Base-by-base conservation (phyloP, 768 basidiomycete species). In the Cyclocybe aegerita region DNA sequence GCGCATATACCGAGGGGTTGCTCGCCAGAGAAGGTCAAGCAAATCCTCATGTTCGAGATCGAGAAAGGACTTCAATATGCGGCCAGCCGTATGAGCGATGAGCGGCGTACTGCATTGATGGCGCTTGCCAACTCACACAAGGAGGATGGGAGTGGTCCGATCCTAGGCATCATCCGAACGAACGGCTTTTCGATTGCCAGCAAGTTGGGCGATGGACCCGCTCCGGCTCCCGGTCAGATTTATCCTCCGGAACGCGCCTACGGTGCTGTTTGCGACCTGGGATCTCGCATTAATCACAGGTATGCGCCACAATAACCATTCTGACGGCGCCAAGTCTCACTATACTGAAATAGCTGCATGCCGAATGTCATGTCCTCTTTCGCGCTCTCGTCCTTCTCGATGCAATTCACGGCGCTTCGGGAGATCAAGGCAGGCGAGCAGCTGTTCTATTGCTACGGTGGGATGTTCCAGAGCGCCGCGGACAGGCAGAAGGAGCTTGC, bases 241-340 rank as follows among this genome's bases (percentile, higher is more conserved):
- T 23, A 23, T 5, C 23, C 23, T 23, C 23, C 23, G 23, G 23
- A 37, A 37, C 36, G 56, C 4, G 49, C 49, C 41, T 68, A 70
- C 49, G 53, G 52, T 11, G 67, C 59, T 9, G 59, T 65, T 3
- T 68, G 61, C 51, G 63, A 62, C 9, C 49, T 56, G 6, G 59
- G 68, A 42, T 68, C 69, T n/a, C 65, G 70, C 17, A 60, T 70
- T 32, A 73, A 71, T 37, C 71, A 72, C 40, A 70, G 71, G 71
- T 66, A 11, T 12, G 46, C 41, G 32, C 40, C n/a, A 43, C 11
- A 30, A 7, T n/a, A 12, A 8, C 9, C 46, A n/a, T 40, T 16
- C 9, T 23, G 7, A 7, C 11, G 39, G 14, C 33, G 1, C 33
- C 10, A 34, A 9, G 14, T 32, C 37, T 6, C 14, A 34, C 10